phyloP scores from a whole-genome alignment of 768 basidiomycete genomes.

The Suillus bovinus region DNA sequence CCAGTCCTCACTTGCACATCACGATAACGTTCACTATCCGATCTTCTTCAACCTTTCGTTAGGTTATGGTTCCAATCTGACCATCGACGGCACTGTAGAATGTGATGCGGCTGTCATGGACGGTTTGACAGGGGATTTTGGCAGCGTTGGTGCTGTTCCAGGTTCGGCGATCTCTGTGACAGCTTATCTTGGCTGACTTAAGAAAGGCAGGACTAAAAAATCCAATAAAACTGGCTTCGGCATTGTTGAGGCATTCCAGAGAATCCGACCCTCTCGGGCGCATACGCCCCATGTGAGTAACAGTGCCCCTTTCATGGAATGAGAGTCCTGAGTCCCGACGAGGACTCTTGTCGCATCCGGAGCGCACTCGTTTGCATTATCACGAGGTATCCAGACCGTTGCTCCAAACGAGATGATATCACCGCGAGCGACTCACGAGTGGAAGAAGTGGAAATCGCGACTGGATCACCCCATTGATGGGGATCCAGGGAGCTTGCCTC shows the following conservation, averaged over 20 bases:
- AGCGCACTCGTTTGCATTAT: conserved; percentile 54
- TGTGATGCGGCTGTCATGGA: conserved; percentile 81
- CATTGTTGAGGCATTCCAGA: conserved; percentile 54
- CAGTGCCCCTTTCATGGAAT: conserved; percentile 1
- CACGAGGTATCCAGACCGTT: conserved; percentile 34
- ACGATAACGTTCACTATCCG: neutral
- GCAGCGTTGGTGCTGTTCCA: conserved; percentile 72
- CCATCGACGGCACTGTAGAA: conserved; percentile 71
- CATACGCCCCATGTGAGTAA: conserved; percentile 64
- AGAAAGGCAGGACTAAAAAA: conserved; percentile 57
- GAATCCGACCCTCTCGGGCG: conserved; percentile 56
- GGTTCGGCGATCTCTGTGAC: conserved; percentile 39
- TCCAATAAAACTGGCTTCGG: conserved; percentile 62
- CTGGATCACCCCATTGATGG: conserved; percentile 27
- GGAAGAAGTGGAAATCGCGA: conserved; percentile 59
- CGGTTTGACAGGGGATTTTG: conserved; percentile 52
- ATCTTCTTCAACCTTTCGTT: neutral
- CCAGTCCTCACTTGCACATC: neutral
- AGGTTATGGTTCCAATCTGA: conserved; percentile 82
- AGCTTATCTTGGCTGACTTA: neutral
- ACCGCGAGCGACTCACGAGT: conserved; percentile 49
- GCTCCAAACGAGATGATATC: conserved; percentile 49
- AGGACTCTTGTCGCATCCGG: conserved; percentile 66
- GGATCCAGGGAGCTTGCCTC: conserved; percentile 13
- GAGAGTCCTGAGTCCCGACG: neutral